Percentiles rank a stretch among this genome's conserved stretches.
phyloP scores from a whole-genome alignment of 176 grass and related monocot species.

The Ampelocalamus luodianensis region DNA sequence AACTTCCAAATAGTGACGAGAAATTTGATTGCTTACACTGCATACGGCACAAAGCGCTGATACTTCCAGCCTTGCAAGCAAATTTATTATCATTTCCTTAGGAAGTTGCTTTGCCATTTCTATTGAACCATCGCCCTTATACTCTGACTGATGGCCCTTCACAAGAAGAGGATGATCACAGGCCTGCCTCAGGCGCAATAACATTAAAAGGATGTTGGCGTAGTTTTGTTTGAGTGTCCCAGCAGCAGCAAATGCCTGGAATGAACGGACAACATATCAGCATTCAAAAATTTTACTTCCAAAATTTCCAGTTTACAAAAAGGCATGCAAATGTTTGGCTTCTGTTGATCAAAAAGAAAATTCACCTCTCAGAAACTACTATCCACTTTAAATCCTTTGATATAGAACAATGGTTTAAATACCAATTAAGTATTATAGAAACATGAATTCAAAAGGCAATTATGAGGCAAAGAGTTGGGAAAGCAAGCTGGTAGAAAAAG shows the following conservation, averaged over 20 bases:
- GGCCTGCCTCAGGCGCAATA: constrained; percentile 91
- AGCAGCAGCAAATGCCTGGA: constrained; percentile 93
- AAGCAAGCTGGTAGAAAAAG: neutral
- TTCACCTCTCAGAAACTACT: neutral
- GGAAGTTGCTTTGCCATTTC: constrained; percentile 87
- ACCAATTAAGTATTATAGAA: constrained; percentile 10
- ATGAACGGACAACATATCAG: constrained; percentile 31
- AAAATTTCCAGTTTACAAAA: constrained; percentile 26
- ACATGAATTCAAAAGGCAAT: neutral
- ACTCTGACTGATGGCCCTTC: constrained; percentile 77
- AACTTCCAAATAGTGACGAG: constrained; percentile 16
- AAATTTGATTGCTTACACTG: constrained; percentile 65
- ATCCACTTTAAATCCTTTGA: neutral
- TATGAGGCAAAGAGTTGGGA: neutral
- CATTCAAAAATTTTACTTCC: constrained; percentile 24
- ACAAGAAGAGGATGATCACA: constrained; percentile 96
- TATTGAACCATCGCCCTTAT: constrained; percentile 75
- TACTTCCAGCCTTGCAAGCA: constrained; percentile 76
- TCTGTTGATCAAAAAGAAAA: constrained; percentile 29
- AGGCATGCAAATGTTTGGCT: neutral
- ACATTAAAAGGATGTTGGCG: constrained; percentile 88
- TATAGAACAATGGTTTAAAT: constrained; percentile 12
- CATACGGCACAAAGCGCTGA: constrained; percentile 77
- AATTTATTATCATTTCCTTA: constrained; percentile 70
- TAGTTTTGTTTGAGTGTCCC: constrained; percentile 99